Evolutionary conservation across 192 early-diverging fungal species (phyloP), one percentile per base, ranked within the genome.

Genomic region (Coemansia sp.): DNA sequence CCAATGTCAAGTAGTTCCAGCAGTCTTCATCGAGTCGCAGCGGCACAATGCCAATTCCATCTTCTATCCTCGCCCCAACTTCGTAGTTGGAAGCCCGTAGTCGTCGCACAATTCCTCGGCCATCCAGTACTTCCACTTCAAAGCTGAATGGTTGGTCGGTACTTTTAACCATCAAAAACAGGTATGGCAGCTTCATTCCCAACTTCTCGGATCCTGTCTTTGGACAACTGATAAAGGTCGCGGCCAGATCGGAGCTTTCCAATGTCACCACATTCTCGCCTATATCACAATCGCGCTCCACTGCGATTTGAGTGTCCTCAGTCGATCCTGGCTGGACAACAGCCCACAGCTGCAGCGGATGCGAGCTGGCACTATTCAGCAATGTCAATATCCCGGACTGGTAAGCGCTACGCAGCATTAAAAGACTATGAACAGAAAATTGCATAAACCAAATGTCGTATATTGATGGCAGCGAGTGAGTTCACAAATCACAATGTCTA

Each of bases 1-100:
- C 93, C 71, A 98, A 87, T 62, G 91, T 91, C 66, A 98, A 88
- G 74, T 98, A 93, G 75, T 98, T 98, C 96, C 96, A 98, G 9
- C 95, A 57, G 55, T 33, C 95, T 64, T 91, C 86, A 67, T 98
- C 96, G 44, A 98, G 79, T 8, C 92, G 88, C 87, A 98, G 85
- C 2, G 95, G 96, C 93, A 98, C 91, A 1, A 92, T 93, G 40
- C 91, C 91, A 63, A 98, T 92, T 39, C 88, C 91, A 14, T 64
- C 53, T 11, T 72, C 62, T 4, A 76, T 35, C 23, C 37, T 62
- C n/a, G 72, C 35, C 26, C 35, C 35, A 1, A 62, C 39, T 42
- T 82, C 72, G 37, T 92, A 98, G 77, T 96, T 98, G 23, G 90
- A 91, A 13, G 93, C 90, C 59, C 96, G 84, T 71, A 98, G 93